Base-by-base conservation (phyloP, 441 rosid genomes). In the Gossypium davidsonii region DNA sequence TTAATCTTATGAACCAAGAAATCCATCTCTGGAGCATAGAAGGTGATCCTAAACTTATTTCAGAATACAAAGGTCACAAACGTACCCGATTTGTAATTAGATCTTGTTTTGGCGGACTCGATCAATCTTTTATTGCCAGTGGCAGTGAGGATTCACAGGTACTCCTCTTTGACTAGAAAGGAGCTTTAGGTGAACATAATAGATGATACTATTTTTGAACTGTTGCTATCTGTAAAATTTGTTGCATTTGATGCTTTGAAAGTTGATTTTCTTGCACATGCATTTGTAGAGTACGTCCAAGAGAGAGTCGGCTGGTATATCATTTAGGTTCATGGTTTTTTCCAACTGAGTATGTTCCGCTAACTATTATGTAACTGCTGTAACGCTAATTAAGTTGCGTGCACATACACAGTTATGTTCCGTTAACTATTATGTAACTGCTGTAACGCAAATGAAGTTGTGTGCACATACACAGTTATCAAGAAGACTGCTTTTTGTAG, bases 141-240 rank as follows among this genome's bases (percentile, higher is more conserved):
- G 95, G 92, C 58, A 90, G 95, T 61, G 95, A 90, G 79, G 95
- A 90, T 67, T 90, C 95, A 17, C 92, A 82, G 91, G 95, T 90
- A 79, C 48, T 14, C 34, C 3, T 44, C 11, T 51, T 46, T 44
- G 11, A 44, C 14, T 51, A 61, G 20, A 12, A 25, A 39, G 26
- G 6, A 56, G 7, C 25, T 20, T 60, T 34, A 9, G 59, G 3
- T 20, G 59, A 20, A 55, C 10, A 18, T 55, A 46, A 12, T 46
- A 12, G 25, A 4, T 10, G 12, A 3, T 3, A 11, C 49, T 44
- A 21, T 58, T 26, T 12, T 58, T 15, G 11, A 23, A 58, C 12
- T 58, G 63, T 58, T 26, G n/a, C 37, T 12, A 18, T 65, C 31
- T 20, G 53, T 28, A 65, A 39, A 39, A 9, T 42, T 20, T 42